phyloP scores from a whole-genome alignment of 176 grass and related monocot genomes.

The Bromus sterilis region DNA sequence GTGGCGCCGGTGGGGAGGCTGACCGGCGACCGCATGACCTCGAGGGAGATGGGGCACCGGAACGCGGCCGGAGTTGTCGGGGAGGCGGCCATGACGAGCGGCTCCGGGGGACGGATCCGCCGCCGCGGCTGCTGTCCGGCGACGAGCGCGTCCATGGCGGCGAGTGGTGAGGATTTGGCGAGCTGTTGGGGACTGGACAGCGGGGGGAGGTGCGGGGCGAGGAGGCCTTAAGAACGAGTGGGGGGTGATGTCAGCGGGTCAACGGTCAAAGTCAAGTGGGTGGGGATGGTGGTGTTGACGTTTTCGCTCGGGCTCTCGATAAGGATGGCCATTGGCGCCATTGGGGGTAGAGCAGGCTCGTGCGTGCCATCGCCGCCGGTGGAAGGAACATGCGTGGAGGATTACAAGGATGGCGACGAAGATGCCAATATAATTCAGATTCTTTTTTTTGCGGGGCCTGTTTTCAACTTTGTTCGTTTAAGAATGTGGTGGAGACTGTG shows the following conservation, averaged over 20 bases:
- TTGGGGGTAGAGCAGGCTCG: background rate
- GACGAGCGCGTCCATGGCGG: conserved; percentile 45
- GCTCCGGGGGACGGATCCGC: conserved; percentile 18
- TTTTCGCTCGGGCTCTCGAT: conserved; percentile 30
- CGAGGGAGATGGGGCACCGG: conserved; percentile 81
- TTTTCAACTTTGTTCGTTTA: background rate
- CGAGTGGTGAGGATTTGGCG: background rate
- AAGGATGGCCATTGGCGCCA: conserved; percentile 7
- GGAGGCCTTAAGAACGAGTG: conserved; percentile 41
- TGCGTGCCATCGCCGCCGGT: background rate
- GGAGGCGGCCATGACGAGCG: conserved; percentile 30
- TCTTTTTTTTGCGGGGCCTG: background rate
- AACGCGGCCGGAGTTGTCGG: conserved; percentile 50
- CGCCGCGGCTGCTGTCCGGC: conserved; percentile 28
- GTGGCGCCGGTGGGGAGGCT: conserved; percentile 70
- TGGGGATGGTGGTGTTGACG: conserved; percentile 37
- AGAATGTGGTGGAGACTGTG: background rate
- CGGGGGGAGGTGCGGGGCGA: conserved; percentile 7
- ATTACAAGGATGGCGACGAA: background rate
- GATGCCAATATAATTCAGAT: conserved; percentile 4
- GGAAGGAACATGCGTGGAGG: background rate
- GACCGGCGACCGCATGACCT: conserved; percentile 75
- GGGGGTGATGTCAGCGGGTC: conserved; percentile 50
- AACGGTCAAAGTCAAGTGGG: conserved; percentile 61
- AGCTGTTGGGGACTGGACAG: conserved; percentile 1